Percentiles rank a stretch among this genome's conserved stretches.
These are phyloP conservation scores for Solanum bukasovii DNA, from an alignment of 257 asterid genomes.

Conservation along the genomic window DNA sequence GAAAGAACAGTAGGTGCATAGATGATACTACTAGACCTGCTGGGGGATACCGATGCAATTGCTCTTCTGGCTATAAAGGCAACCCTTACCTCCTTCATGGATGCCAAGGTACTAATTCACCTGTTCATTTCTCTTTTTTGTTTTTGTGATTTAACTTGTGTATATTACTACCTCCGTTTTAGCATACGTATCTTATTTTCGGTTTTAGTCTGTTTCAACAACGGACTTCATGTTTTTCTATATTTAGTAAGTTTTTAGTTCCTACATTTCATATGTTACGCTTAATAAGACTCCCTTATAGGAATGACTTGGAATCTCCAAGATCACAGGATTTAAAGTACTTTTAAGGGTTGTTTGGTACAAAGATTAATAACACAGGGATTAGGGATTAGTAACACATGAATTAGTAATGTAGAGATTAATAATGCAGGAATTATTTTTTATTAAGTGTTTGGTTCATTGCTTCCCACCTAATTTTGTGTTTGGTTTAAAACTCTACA, in stretches of 20 bases:
- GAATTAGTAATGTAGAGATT: too few relatives aligned
- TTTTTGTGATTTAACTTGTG: neutral
- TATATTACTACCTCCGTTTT: neutral
- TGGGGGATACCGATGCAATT: neutral
- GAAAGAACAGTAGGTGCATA: conserved; percentile 6
- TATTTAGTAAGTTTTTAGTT: neutral
- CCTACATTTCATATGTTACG: neutral
- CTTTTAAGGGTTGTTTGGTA: neutral
- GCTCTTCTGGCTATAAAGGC: neutral
- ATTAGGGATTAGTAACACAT: too few relatives aligned
- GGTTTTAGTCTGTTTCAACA: too few relatives aligned
- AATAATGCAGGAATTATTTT: too few relatives aligned
- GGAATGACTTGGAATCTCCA: neutral
- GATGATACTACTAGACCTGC: neutral
- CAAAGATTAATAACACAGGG: too few relatives aligned
- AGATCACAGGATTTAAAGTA: neutral
- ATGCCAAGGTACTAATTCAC: neutral
- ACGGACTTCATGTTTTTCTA: neutral
- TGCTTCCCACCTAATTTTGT: too few relatives aligned
- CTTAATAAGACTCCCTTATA: neutral
- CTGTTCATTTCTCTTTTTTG: neutral
- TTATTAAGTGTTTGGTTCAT: too few relatives aligned
- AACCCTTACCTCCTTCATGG: neutral
- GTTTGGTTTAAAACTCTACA: too few relatives aligned
- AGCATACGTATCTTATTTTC: neutral